Evolutionary conservation across 352 stramenopile genomes (phyloP).

Genomic region (Poterioochromonas sp.): DNA sequence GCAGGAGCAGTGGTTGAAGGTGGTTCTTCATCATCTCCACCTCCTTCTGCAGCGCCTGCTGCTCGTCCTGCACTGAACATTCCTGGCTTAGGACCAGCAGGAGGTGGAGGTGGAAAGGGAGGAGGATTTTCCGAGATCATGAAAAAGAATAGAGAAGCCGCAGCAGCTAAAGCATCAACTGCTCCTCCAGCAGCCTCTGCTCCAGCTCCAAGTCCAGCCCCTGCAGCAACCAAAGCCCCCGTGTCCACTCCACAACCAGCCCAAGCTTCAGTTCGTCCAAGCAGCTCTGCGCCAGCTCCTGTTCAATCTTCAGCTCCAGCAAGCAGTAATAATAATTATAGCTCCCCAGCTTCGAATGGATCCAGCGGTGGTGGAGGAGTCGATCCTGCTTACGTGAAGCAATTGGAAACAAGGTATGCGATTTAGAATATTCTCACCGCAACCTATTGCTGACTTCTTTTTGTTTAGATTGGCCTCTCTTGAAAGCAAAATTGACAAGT

Average conservation of each 20-base stretch:
- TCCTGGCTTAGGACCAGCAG: constrained; percentile 41
- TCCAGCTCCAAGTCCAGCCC: constrained; percentile 37
- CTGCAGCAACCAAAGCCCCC: background rate
- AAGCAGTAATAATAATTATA: background rate
- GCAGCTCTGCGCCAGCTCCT: background rate
- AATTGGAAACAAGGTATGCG: background rate
- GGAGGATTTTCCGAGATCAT: constrained; percentile 75
- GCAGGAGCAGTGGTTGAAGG: background rate
- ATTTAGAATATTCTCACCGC: background rate
- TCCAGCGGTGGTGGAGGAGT: background rate
- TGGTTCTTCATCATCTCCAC: background rate
- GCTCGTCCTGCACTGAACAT: constrained; percentile 37
- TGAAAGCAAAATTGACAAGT: constrained; percentile 12
- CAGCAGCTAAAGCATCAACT: constrained; percentile 51
- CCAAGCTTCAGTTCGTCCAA: background rate
- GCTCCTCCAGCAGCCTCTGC: constrained; percentile 23
- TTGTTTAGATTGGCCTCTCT: background rate
- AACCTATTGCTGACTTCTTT: background rate
- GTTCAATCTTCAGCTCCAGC: background rate
- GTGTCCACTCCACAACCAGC: too few relatives aligned
- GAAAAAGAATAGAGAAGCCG: constrained; percentile 69
- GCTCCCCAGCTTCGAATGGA: background rate
- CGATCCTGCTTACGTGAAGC: background rate
- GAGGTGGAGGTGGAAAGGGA: constrained; percentile 45
- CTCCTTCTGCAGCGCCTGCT: background rate